A percentile compares a stretch with the other conserved stretches of the same genome.
Conservation (phyloP, 495 filamentous ascomycete species). For the Chaetomidium leptoderma region DNA sequence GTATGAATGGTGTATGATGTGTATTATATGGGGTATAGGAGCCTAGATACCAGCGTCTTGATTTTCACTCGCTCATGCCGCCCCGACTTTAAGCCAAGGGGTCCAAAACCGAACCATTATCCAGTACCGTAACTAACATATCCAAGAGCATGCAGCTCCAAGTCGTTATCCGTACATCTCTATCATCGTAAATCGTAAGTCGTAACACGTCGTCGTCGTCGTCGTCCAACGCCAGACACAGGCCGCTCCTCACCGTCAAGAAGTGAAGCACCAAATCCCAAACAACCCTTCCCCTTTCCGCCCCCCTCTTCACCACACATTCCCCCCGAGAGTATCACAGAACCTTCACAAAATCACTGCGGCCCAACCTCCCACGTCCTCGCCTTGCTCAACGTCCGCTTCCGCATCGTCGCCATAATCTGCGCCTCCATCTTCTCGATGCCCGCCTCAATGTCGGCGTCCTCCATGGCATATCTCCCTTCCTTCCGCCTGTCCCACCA, state of each 20-base stretch:
- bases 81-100: no score
- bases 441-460: constrained; percentile 46
- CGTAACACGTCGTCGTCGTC: not conserved
- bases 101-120: not conserved
- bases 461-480: constrained; percentile 41
- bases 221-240: not conserved
- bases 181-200: constrained; percentile 1
- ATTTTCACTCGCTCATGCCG: no score
- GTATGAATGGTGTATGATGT: not conserved
- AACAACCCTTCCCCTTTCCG: not conserved
- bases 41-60: no score
- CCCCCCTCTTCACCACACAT: not conserved
- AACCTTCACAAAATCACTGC: not conserved
- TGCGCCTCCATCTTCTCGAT: constrained; percentile 52
- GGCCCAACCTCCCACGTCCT: constrained; percentile 41
- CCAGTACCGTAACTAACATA: not conserved
- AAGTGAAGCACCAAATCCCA: not conserved
- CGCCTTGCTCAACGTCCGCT: constrained; percentile 50
- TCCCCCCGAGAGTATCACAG: not conserved
- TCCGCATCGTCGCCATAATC: constrained; percentile 50
- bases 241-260: not conserved
- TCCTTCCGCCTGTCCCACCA: constrained; percentile 46
- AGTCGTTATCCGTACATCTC: not conserved
- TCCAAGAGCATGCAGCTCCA: not conserved
- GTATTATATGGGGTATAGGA: not conserved